Evolutionary conservation across 495 filamentous ascomycete species (phyloP), one percentile per base, ranked within the genome.

Genomic region (Penicillium parvum): DNA sequence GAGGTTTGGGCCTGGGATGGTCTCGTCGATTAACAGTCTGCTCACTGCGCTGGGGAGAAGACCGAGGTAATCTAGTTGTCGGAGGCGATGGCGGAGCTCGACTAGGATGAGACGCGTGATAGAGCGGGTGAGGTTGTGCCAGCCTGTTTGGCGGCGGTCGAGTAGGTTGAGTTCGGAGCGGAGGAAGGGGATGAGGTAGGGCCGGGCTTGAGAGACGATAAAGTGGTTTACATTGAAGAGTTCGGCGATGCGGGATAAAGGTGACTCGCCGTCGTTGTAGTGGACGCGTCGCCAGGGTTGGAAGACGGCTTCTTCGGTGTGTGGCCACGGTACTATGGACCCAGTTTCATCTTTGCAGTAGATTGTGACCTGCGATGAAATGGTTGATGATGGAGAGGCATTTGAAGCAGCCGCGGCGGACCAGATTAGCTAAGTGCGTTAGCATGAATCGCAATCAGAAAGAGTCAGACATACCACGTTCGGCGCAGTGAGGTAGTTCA

Each of bases 141-240:
- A 75, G 57, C 76, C 74, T 38, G 75, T 76, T 21, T 82, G 76
- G 20, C 78, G 72, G 23, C 75, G 72, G 27, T 82, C 78, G 3
- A 88, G 81, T 19, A 87, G 83, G 57, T 89, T 83, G 61, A 89
- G 79, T 47, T 95, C 87, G 27, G 79, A 82, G 22, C 82, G 81
- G 2, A 96, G 70, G 55, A 96, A 95, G 2, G 91, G 91, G 49
- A 95, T 84, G 23, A 96, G 82, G 52, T 95, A 94, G 2, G 91
- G 91, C 50, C 95, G 90, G 38, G 92, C 87, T 63, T 96, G 91
- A 1, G 90, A 95, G 44, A 96, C 88, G 53, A 97, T 94, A 66
- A 95, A 96, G 63, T 96, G 90, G 62, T 96, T 97, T 55, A 96
- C 90, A 60, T 96, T 96, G 76, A 95, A 96, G 19, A 96, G 82